Base-by-base conservation (phyloP, 140 eudicot species). In the Ambrosia hybrid region DNA sequence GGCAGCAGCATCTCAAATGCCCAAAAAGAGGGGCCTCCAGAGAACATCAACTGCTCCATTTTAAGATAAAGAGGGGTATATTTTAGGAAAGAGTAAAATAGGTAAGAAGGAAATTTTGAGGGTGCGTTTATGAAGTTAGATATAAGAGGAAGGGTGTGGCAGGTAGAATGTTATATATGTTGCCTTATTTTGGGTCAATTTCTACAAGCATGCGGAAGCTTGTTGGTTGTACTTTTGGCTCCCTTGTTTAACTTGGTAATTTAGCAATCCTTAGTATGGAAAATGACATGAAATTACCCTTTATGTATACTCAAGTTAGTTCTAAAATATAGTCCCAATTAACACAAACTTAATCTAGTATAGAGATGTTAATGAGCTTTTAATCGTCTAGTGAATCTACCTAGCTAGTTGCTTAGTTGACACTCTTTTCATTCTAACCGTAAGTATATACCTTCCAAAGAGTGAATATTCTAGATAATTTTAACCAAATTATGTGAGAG, bases 21-120 rank as follows among this genome's bases (percentile, higher is more conserved):
- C 83, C 68, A 78, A 75, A 83, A 83, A 75, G 84, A 55, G 83
- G 80, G 71, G 61, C 33, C 92, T 86, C 38, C 85, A 78, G 8
- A 67, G 92, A 76, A 75, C 89, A 15, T 78, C 78, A 64, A 86
- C 89, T 0, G 88, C 92, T 38, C 92, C 92, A 51, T 84, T 86
- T 81, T 86, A 76, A 76, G 83, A 30, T 53, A 79, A 58, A 17
- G 75, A 58, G 10, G 73, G 67, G 57, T 75, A 70, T 63, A 70
- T 75, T 80, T 75, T 80, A 75, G 84, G 84, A 75, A 75, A 80
- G 51, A 17, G 46, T 59, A 67, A 48, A 67, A 37, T 73, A 57
- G 67, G 59, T 79, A 73, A 49, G 77, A 9, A 63, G 62, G 80
- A 61, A 74, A 43, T 73, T 67, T 73, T 51, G 71, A 67, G 71